Percentiles rank a stretch among this genome's conserved stretches.
These are phyloP conservation scores for Aspergillus egyptiacus DNA, from an alignment of 495 filamentous ascomycete genomes.

Conservation along the genomic window DNA sequence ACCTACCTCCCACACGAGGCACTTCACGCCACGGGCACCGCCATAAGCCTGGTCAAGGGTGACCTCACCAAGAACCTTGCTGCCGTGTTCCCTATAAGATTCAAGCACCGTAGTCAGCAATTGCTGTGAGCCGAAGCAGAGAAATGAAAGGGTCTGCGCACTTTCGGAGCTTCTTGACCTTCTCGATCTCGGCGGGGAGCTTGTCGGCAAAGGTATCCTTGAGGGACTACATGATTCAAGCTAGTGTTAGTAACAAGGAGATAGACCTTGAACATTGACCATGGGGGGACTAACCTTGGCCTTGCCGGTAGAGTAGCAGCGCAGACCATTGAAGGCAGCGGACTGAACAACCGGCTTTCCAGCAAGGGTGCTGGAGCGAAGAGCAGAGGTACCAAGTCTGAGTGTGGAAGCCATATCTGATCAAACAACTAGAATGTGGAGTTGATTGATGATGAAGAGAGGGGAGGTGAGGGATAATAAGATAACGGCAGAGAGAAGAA, in stretches of 20 bases:
- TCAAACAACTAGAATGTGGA: slow-evolving; percentile 27
- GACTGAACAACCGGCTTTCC: slow-evolving; percentile 56
- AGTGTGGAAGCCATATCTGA: slow-evolving; percentile 71
- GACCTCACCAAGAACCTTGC: slow-evolving; percentile 92
- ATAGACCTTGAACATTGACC: not conserved
- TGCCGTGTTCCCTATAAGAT: slow-evolving; percentile 74
- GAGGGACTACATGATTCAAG: slow-evolving; percentile 58
- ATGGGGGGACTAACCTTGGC: slow-evolving; percentile 55
- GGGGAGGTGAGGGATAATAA: slow-evolving; percentile 15
- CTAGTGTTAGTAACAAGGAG: not conserved
- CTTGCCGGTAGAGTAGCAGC: slow-evolving; percentile 85
- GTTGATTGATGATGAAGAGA: slow-evolving; percentile 24
- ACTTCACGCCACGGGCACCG: slow-evolving; percentile 98
- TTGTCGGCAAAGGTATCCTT: slow-evolving; percentile 98
- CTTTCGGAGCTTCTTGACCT: slow-evolving; percentile 98
- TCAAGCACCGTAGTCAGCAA: slow-evolving; percentile 19
- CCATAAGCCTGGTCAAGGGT: slow-evolving; percentile 99
- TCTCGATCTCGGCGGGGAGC: slow-evolving; percentile 91
- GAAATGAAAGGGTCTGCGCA: slow-evolving; percentile 39
- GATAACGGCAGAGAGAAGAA: slow-evolving; percentile 26
- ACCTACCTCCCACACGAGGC: slow-evolving; percentile 87
- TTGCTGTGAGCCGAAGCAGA: not conserved
- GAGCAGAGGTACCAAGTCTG: slow-evolving; percentile 65
- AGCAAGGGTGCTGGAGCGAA: slow-evolving; percentile 64
- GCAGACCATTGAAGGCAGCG: slow-evolving; percentile 71